A percentile compares a stretch with the other conserved stretches of the same genome.
phyloP scores from a whole-genome alignment of 2,329 filamentous ascomycete genomes.

The Colletotrichum plurivorum region DNA sequence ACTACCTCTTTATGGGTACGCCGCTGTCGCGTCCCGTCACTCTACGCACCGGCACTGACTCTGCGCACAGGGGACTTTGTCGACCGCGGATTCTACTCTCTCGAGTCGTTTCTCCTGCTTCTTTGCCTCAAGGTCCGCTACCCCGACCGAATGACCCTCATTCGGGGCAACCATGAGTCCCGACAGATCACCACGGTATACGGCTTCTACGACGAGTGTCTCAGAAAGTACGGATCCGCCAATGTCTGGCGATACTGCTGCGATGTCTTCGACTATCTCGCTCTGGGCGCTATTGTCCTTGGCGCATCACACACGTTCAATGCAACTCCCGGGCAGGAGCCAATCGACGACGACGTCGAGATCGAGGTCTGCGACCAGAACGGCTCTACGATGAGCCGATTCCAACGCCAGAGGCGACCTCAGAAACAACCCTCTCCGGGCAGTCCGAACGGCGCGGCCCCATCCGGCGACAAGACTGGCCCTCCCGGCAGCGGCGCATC shows the following conservation, averaged over 20 bases:
- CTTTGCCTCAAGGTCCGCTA: constrained; percentile 98
- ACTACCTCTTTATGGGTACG: constrained; percentile 95
- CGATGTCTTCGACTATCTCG: constrained; percentile 97
- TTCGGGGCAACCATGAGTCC: constrained; percentile 95
- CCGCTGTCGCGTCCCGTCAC: background rate
- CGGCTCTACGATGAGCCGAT: constrained; percentile 82
- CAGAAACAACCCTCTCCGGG: constrained; percentile 44
- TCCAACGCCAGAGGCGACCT: constrained; percentile 62
- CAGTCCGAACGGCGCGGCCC: constrained; percentile 47
- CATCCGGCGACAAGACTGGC: constrained; percentile 68
- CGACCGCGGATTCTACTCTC: constrained; percentile 96
- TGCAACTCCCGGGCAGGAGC: constrained; percentile 60
- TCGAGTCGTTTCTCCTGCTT: constrained; percentile 96
- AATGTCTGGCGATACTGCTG: constrained; percentile 99
- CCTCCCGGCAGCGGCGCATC: constrained; percentile 86
- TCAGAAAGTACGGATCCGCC: constrained; percentile 95
- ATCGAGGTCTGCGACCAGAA: constrained; percentile 93
- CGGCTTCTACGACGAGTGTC: constrained; percentile 97
- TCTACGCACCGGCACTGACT: constrained; percentile 5
- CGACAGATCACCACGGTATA: constrained; percentile 98
- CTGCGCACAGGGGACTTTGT: constrained; percentile 86
- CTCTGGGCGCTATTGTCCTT: constrained; percentile 90
- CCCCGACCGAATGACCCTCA: constrained; percentile 95
- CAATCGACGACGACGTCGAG: constrained; percentile 81
- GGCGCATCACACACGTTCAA: constrained; percentile 81